Evolutionary conservation across 2,329 filamentous ascomycete species (phyloP), one percentile per base, ranked within the genome.

Genomic region (Penicillium sp.): DNA sequence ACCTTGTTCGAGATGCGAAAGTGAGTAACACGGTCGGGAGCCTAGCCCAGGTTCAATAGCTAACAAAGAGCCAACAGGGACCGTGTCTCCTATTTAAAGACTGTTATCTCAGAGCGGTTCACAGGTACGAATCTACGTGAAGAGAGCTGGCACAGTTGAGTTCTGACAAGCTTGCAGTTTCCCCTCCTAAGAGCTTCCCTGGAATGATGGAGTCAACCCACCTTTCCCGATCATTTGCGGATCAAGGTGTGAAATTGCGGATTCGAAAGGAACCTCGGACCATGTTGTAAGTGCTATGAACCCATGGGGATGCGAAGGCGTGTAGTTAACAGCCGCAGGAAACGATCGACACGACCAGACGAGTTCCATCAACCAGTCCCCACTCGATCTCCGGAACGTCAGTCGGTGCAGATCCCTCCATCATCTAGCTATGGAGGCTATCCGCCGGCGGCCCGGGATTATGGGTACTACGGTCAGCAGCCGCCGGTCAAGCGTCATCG

Each of bases 151-250:
- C 17, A 49, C 9, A 26, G 17, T 35, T 21, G 33, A 17, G 19
- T 33, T 32, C 51, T 65, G 43, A 60, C 48, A 26, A 41, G 26
- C 19, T 45, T 43, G n/a, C 50, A 72, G 70, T 72, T 6, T 66
- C 65, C 21, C 65, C 69, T 40, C 68, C 79, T 26, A 90, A 88
- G 66, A 81, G 82, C 48, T 93, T 88, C 63, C 83, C 83, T 10
- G 87, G 88, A 31, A 84, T 93, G 79, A 77, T 80, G 40, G 86
- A 91, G 66, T 94, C 88, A 2, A 93, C 88, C 0, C 82, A 83
- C 57, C 71, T 95, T 38, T 93, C 88, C 1, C 79, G 87, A 45
- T 83, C 85, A 0, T 91, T 95, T 67, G 86, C 85, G 56, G 88
- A 95, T 60, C 88, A 95, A 65, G 89, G 89, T 8, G 87, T 95